Percentiles rank a stretch among this genome's conserved stretches.
phyloP scores from a whole-genome alignment of 106 monocot genomes.

The Apostasia ramifera region DNA sequence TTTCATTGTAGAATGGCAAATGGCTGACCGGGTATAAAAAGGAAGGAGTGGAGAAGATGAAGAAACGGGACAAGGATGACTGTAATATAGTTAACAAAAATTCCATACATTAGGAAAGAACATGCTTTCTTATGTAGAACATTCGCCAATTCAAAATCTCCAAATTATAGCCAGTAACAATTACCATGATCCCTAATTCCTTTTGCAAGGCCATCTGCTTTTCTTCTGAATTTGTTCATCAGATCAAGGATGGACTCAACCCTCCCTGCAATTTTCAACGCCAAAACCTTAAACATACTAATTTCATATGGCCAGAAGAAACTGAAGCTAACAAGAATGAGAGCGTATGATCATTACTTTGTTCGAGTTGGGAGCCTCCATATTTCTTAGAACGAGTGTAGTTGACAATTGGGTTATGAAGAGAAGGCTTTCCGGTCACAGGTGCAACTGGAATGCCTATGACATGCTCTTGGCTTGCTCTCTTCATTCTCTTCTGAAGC shows the following conservation, averaged over 20 bases:
- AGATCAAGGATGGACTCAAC: conserved; percentile 16
- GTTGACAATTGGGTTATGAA: neutral
- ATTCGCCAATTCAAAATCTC: too few relatives aligned
- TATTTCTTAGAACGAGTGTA: conserved; percentile 8
- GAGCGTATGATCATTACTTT: conserved; percentile 11
- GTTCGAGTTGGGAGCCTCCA: conserved; percentile 6
- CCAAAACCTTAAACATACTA: neutral
- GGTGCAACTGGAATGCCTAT: conserved; percentile 20
- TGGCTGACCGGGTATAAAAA: neutral
- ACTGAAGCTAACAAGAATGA: neutral
- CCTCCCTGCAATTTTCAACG: conserved; percentile 23
- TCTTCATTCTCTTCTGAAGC: conserved; percentile 16
- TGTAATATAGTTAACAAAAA: neutral
- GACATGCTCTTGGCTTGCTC: conserved; percentile 8
- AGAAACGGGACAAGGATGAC: too few relatives aligned
- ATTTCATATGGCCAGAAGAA: neutral
- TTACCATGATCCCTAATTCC: conserved; percentile 26
- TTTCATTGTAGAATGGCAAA: neutral
- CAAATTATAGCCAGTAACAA: neutral
- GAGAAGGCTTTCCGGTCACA: conserved; percentile 7
- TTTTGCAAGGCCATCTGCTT: conserved; percentile 19
- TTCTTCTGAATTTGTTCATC: conserved; percentile 29
- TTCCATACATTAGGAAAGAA: neutral
- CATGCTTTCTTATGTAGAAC: too few relatives aligned
- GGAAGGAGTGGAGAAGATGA: neutral